Conservation (phyloP, 495 filamentous ascomycete species). For the Xylaria venustula region DNA sequence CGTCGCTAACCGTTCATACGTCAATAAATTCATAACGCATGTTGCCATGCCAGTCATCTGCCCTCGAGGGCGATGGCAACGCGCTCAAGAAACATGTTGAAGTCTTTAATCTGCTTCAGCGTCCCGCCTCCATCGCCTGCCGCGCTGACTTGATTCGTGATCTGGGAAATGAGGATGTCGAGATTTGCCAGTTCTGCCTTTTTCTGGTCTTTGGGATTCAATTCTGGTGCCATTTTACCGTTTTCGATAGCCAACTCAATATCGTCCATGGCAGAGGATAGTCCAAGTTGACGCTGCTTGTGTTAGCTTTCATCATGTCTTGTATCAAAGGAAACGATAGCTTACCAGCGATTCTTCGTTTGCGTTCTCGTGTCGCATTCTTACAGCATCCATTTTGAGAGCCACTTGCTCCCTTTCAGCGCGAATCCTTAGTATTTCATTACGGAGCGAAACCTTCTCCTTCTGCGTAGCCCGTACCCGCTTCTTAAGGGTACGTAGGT, state of each 20-base stretch:
- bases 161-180: constrained; percentile 47
- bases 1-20: neutral
- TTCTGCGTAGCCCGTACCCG: constrained; percentile 63
- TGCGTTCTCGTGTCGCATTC: constrained; percentile 56
- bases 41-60: constrained; percentile 19
- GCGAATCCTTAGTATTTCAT: constrained; percentile 61
- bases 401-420: constrained; percentile 65
- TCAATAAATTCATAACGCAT: neutral
- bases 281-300: constrained; percentile 41
- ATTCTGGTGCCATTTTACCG: constrained; percentile 39
- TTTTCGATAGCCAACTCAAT: constrained; percentile 53
- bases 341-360: constrained; percentile 46
- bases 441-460: constrained; percentile 62
- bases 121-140: constrained; percentile 45
- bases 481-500: constrained; percentile 60
- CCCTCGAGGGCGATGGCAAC: constrained; percentile 49
- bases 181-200: constrained; percentile 43
- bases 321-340: neutral
- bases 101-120: constrained; percentile 53
- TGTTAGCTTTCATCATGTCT: constrained; percentile 14
- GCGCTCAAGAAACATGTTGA: constrained; percentile 57
- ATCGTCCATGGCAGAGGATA: constrained; percentile 55
- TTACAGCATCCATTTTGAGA: constrained; percentile 66
- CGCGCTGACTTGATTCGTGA: constrained; percentile 45
- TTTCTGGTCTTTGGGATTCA: constrained; percentile 37